Conservation (phyloP, 306 rosid species). For the Benincasa hispida region DNA sequence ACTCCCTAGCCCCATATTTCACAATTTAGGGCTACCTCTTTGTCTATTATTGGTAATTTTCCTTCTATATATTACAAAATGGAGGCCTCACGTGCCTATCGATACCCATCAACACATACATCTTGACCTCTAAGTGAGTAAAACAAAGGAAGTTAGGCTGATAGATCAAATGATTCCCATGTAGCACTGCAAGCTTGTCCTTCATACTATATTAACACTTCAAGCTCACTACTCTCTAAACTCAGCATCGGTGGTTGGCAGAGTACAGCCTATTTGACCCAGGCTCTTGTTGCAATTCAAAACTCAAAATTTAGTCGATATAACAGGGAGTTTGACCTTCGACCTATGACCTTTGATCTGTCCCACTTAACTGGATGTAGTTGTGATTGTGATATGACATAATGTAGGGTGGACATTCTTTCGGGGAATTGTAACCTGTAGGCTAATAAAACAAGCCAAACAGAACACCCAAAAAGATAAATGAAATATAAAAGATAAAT, state of each 20-base stretch:
- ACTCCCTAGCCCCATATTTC: background rate
- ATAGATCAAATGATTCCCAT: background rate
- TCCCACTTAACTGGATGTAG: background rate
- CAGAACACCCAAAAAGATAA: no score
- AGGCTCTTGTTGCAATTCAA: background rate
- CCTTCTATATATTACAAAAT: background rate
- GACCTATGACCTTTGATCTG: background rate
- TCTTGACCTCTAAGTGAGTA: background rate
- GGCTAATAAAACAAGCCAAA: background rate
- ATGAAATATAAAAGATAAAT: no score
- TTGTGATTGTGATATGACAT: background rate
- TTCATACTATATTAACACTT: background rate
- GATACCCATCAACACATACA: background rate
- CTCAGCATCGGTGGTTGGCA: background rate
- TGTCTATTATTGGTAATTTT: background rate
- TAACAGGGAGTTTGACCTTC: background rate
- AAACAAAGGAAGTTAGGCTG: background rate
- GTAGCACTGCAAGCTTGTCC: background rate
- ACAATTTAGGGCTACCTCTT: background rate
- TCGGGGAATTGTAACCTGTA: background rate
- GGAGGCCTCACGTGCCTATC: background rate
- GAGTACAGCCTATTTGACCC: background rate
- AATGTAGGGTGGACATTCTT: background rate
- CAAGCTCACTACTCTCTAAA: background rate
- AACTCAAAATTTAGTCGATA: background rate